These are phyloP conservation scores for Thyridium curvatum DNA, from an alignment of 2,329 filamentous ascomycete genomes.

Conservation along the genomic window DNA sequence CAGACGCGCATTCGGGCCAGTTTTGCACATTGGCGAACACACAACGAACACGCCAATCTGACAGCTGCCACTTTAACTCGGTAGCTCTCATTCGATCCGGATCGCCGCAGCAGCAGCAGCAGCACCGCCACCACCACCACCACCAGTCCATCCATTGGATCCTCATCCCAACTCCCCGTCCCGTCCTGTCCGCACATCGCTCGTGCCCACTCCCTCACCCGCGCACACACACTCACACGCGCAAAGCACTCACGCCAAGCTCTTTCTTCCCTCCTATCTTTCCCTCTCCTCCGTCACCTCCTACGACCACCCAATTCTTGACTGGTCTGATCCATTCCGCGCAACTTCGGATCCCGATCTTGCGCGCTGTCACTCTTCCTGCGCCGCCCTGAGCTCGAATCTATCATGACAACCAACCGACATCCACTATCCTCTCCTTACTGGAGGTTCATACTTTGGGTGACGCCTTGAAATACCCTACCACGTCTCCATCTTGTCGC, in stretches of 20 bases:
- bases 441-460: conserved; percentile 38
- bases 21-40: no score
- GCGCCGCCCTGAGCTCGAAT: conserved; percentile 21
- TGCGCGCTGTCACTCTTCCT: conserved; percentile 3
- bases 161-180: no score
- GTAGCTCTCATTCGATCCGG: conserved; percentile 2
- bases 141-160: no score
- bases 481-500: conserved; percentile 9
- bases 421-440: conserved; percentile 32
- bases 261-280: not conserved
- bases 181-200: not conserved
- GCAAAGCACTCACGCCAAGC: not conserved
- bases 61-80: no score
- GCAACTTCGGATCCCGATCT: conserved; percentile 6
- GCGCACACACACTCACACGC: no score
- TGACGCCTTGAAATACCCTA: conserved; percentile 29
- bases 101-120: conserved; percentile 2
- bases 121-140: conserved; percentile 12
- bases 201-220: not conserved
- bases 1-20: no score
- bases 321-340: conserved; percentile 2
- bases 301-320: conserved; percentile 1
- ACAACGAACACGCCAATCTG: no score
- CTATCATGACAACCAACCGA: conserved; percentile 41
- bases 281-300: conserved; percentile 1